Base-by-base conservation (phyloP, 306 rosid species). In the Ormosia emarginata region DNA sequence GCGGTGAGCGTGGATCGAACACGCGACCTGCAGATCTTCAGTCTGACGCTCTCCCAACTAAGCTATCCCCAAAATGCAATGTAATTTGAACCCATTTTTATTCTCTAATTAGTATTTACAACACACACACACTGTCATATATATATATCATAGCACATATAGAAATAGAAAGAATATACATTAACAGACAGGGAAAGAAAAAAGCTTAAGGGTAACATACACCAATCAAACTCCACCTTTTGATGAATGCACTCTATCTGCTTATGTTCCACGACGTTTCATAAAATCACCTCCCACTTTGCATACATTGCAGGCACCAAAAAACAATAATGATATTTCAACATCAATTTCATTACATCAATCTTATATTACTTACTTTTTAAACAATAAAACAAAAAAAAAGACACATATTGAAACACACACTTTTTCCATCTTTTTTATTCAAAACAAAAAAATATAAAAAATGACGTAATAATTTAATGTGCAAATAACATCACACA, bases 211-310 rank as follows among this genome's bases (percentile, higher is more conserved):
- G 7, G 33, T 33, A 63, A 81, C 71, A 65, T 68, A 7, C 64
- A 71, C 62, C 79, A 67, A 77, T 40, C 56, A 36, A 64, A 79
- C 77, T 74, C n/a, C 52, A 46, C 52, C 11, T 91, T 92, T 83
- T 88, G 76, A 89, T 86, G 84, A 83, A 80, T 87, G 92, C 93
- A 85, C 92, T 90, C 89, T 68, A 79, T 62, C 75, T 78, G 47
- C 64, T 55, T 3, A 41, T 71, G 53, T 36, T 24, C 24, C 24
- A 24, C 24, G 24, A 4, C 6, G 7, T 6, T 71, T 62, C 33
- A 75, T 17, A 39, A 67, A 77, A 82, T 74, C 40, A 59, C 5
- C 18, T 47, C 64, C 78, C 83, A 77, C 80, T 50, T 46, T 39
- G 71, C 58, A 82, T 72, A 77, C 81, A 88, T 92, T 85, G 91